These are phyloP conservation scores for Niebla homalea DNA, from an alignment of 495 filamentous ascomycete species.

Conservation along the genomic window DNA sequence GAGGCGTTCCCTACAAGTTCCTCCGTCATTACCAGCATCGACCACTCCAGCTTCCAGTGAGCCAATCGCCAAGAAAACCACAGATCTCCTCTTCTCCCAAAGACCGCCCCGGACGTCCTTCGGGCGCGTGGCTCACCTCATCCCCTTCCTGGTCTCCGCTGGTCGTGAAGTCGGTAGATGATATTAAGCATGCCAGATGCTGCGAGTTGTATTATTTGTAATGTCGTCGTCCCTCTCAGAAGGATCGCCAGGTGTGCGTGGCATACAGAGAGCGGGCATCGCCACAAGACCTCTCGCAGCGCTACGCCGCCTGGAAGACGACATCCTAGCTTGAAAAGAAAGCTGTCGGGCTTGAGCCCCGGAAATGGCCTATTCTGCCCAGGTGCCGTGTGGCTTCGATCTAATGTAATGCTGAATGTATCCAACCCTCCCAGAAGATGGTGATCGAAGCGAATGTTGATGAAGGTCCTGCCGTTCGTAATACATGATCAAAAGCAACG, in stretches of 20 bases:
- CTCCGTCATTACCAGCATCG: constrained; percentile 14
- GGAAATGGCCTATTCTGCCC: constrained; percentile 36
- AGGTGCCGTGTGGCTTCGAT: constrained; percentile 49
- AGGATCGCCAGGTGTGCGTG: constrained; percentile 17
- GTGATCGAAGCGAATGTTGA: constrained; percentile 26
- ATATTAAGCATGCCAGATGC: constrained; percentile 35
- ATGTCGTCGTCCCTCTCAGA: constrained; percentile 26
- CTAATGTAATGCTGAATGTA: constrained; percentile 36
- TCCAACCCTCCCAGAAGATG: constrained; percentile 28
- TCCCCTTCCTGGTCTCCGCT: constrained; percentile 6
- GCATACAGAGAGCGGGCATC: constrained; percentile 3
- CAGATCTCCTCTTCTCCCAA: constrained; percentile 20
- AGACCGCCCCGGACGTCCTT: constrained; percentile 29
- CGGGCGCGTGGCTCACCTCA: constrained; percentile 14
- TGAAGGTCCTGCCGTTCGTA: constrained; percentile 39
- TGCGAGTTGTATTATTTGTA: constrained; percentile 14
- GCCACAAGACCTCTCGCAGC: constrained; percentile 8
- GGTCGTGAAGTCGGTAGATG: background rate
- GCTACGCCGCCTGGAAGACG: constrained; percentile 22
- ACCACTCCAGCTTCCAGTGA: constrained; percentile 6
- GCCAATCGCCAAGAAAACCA: constrained; percentile 24
- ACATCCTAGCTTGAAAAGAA: constrained; percentile 8
- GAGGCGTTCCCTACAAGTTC: constrained; percentile 34
- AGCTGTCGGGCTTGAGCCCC: no score
- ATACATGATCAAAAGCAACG: constrained; percentile 19